Evolutionary conservation across 2,329 filamentous ascomycete genomes (phyloP), one percentile per base, ranked within the genome.

Genomic region (Exophiala calicioides): DNA sequence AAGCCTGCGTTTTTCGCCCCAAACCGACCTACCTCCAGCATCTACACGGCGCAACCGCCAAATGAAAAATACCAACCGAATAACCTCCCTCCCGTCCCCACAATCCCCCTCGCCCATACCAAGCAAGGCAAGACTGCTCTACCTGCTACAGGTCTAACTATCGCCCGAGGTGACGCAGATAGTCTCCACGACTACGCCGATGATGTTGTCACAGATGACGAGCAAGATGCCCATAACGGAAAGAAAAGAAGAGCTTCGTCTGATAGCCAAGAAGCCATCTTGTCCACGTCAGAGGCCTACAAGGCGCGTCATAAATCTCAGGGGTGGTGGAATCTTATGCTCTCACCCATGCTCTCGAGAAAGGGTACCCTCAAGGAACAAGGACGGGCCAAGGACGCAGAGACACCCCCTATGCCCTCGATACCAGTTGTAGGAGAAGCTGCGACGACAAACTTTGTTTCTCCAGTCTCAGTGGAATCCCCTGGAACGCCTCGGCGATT

Each of bases 291-390:
- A 12, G 48, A 49, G 12, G 18, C 23, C 10, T 48, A 57, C n/a
- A 52, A 10, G 3, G 65, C 60, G 30, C 62, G 68, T 35, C 72
- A 64, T 21, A 60, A 66, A 19, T 75, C 73, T 0, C 69, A 74
- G 46, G 73, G 73, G 13, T 76, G 73, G 73, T 76, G 73, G 73
- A 75, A 68, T 20, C 65, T 69, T 34, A 60, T 75, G 16, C 64
- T 73, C 2, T 73, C 72, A 1, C 73, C 73, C 1, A 58, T 74
- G 4, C 50, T 74, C 18, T 62, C 65, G 21, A 63, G 66, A 29
- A 67, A 65, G 18, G 66, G 60, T 44, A 67, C 67, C 2, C 39
- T 65, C 61, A 62, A 43, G 57, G 59, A 36, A 63, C 61, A 48
- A 64, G 60, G 13, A 41, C 29, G 10, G n/a, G 33, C 21, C 32